Evolutionary conservation across 202 grass and related monocot genomes (phyloP), one percentile per base, ranked within the genome.

Genomic region (Musa balbisiana): DNA sequence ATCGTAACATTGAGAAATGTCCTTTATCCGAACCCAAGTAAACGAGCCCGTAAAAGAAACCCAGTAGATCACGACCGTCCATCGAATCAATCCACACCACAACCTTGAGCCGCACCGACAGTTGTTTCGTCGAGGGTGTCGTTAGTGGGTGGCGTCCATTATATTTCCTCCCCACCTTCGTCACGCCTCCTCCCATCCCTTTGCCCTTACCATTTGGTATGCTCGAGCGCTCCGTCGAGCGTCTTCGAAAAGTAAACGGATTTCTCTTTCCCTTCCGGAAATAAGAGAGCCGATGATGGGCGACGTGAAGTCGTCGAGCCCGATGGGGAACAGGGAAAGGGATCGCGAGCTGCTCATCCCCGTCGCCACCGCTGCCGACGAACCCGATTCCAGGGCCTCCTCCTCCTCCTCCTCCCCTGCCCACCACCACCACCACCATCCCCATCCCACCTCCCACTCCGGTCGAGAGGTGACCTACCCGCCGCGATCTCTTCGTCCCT

Each of bases 291-390:
- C 25, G 63, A 29, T 16, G 15, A 69, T 69, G 66, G 66, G 15
- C 15, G 66, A 69, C 66, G 66, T 49, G 27, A 69, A 49, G 49
- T 49, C 66, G 66, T 49, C 66, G 66, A 69, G 27, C 16, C 33
- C 29, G 66, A 69, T 49, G 66, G 66, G 66, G 13, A 49, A 49
- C 49, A 21, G 66, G 16, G 66, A 69, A 29, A 43, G 66, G 66
- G 66, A 69, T 69, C 66, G 66, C 15, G 66, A 69, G 29, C 29
- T 69, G 27, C 29, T 69, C 66, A 69, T 69, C 26, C 9, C 19
- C 33, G 33, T 43, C 13, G 15, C 33, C 1, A 25, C 10, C 14
- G 66, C 22, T 15, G 29, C 43, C 10, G 33, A 50, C 66, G 27
- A 16, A 15, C 0, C 26, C 27, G 15, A 19, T 49, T 16, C 11